phyloP scores from a whole-genome alignment of 2,329 filamentous ascomycete genomes.

The Dactylellina parvicollis region DNA sequence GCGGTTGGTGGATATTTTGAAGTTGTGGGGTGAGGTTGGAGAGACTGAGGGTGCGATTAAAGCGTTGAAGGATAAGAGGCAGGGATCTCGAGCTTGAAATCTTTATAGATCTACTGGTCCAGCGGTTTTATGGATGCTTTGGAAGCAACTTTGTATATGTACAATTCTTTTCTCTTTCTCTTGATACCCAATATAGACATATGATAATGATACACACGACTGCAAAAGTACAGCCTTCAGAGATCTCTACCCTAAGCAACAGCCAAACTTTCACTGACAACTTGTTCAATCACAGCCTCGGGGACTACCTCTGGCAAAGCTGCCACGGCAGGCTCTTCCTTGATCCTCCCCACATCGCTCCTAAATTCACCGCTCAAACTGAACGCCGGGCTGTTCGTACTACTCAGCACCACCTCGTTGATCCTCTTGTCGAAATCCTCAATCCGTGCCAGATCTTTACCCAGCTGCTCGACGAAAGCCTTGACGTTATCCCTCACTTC shows the following conservation, averaged over 20 bases:
- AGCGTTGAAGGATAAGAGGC: slow-evolving; percentile 64
- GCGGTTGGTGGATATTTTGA: slow-evolving; percentile 68
- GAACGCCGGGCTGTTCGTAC: slow-evolving; percentile 86
- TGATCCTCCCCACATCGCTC: slow-evolving; percentile 56
- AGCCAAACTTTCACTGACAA: slow-evolving; percentile 3
- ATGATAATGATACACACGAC: slow-evolving; percentile 39
- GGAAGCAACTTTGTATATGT: slow-evolving; percentile 42
- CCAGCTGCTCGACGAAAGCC: slow-evolving; percentile 77
- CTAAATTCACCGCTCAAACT: slow-evolving; percentile 83
- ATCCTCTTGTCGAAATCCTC: slow-evolving; percentile 67
- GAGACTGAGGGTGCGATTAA: slow-evolving; percentile 70
- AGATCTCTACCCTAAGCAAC: not conserved
- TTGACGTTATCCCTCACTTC: slow-evolving; percentile 86
- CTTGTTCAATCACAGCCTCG: not conserved
- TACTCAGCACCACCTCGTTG: slow-evolving; percentile 79
- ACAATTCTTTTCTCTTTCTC: slow-evolving; percentile 27
- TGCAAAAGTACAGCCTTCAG: not conserved
- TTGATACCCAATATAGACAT: slow-evolving; percentile 53
- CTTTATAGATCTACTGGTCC: not conserved
- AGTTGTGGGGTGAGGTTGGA: slow-evolving; percentile 71
- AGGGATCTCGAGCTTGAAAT: not conserved
- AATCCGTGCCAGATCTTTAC: slow-evolving; percentile 76
- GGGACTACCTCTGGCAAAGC: not conserved
- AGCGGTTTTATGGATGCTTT: no score
- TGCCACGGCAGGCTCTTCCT: not conserved